Base-by-base conservation (phyloP, 1,284 basidiomycete species). In the Pseudozyma hubeiensis region DNA sequence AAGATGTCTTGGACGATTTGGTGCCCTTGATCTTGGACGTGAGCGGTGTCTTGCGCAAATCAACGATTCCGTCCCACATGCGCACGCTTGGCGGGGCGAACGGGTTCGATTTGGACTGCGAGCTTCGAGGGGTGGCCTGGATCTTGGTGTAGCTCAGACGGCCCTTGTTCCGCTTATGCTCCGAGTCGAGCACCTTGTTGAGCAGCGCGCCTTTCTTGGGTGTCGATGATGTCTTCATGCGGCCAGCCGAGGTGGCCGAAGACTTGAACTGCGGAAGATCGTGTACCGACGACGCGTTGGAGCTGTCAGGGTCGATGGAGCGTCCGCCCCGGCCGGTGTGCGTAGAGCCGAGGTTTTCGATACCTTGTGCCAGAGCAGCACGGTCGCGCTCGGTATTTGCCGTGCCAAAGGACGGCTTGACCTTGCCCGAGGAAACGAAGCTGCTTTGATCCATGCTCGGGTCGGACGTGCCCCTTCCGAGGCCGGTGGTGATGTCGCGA, bases 21-120 rank as follows among this genome's bases (percentile, higher is more conserved):
- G 47, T 14, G 35, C 63, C 58, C 47, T 72, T 60, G 70, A 70
- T 61, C 54, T 64, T 64, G 58, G 57, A 57, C 7, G 57, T 71
- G 35, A 88, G 82, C 16, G 88, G 87, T 10, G 90, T 89, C 61
- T 90, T 88, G 49, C 89, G 86, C 37, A 94, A 87, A 83, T 93
- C 91, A 34, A 92, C 89, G 40, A 93, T 86, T 16, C 91, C 91
- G 76, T 88, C 89, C 91, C 91, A 92, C 33, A 89, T 58, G 46
- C 64, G 62, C 53, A 73, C 56, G 40, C 66, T 69, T 5, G 74
- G 64, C 8, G 76, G 75, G 13, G 79, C 64, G 45, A 82, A 82
- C 0, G 80, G 80, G 53, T 82, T 82, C n/a, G 50, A 57, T 40
- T 70, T 64, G 57, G 69, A 57, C 52, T 65, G 48, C n/a, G 61